Percentiles rank a stretch among this genome's conserved stretches.
Evolutionary conservation across 192 early-diverging fungal species (phyloP).

Genomic region (Backusella parvicylindrica): DNA sequence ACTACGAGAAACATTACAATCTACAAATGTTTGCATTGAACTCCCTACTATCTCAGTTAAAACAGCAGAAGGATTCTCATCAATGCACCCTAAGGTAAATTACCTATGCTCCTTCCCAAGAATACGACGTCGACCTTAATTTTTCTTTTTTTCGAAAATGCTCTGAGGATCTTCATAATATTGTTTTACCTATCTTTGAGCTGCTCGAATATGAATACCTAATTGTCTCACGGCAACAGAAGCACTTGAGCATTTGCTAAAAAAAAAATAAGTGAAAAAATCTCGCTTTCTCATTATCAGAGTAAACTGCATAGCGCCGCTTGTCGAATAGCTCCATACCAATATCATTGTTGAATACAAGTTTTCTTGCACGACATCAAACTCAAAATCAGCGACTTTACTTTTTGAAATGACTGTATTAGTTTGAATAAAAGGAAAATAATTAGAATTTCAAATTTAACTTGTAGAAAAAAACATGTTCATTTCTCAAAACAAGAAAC

Average conservation of each 20-base stretch:
- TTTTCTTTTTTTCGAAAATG: constrained; percentile 12
- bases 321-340: not conserved
- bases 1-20: constrained; percentile 7
- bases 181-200: constrained; percentile 1
- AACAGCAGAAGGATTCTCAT: no score
- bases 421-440: no score
- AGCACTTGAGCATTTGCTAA: no score
- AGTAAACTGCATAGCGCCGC: not conserved
- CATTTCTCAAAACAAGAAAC: no score
- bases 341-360: constrained; percentile 2
- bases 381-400: not conserved
- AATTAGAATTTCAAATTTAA: no score
- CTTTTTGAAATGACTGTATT: no score
- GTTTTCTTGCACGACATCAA: not conserved
- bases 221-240: no score
- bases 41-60: not conserved
- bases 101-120: constrained; percentile 9
- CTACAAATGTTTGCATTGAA: not conserved
- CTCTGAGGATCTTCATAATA: constrained; percentile 1
- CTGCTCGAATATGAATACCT: not conserved
- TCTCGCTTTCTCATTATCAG: constrained; percentile 5
- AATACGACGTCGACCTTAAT: constrained; percentile 3
- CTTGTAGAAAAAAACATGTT: no score
- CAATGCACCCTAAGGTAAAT: constrained; percentile 14
- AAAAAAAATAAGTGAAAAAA: constrained; percentile 7